These are phyloP conservation scores for Paramecium pentaurelia DNA, from an alignment of 73 alveolate species.

Conservation along the genomic window DNA sequence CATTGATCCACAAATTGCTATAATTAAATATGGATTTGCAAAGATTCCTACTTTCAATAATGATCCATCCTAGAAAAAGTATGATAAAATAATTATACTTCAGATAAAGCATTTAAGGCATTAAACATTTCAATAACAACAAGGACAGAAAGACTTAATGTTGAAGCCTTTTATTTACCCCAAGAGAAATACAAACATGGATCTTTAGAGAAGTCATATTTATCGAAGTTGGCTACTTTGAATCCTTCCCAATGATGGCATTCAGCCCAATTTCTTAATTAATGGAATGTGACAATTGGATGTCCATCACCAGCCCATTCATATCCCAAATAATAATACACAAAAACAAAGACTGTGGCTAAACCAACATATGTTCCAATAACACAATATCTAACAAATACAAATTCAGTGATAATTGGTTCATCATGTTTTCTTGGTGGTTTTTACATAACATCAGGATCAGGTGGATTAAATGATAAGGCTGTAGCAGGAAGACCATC, in stretches of 20 bases:
- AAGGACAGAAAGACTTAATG: conserved; percentile 84
- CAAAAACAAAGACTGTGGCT: conserved; percentile 90
- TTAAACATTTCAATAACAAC: conserved; percentile 96
- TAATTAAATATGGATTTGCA: conserved; percentile 70
- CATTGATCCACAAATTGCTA: conserved; percentile 79
- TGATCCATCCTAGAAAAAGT: conserved; percentile 69
- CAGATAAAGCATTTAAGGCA: conserved; percentile 95
- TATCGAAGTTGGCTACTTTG: conserved; percentile 64
- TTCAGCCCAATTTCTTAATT: conserved; percentile 66
- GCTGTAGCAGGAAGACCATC: conserved; percentile 99
- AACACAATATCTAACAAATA: conserved; percentile 70
- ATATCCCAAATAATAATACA: conserved; percentile 74
- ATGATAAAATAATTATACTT: conserved; percentile 29
- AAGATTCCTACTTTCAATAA: conserved; percentile 69
- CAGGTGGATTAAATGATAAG: conserved; percentile 98
- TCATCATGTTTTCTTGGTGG: conserved; percentile 91
- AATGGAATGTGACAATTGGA: conserved; percentile 41
- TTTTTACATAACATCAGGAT: conserved; percentile 90
- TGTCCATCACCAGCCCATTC: conserved; percentile 65
- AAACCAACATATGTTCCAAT: conserved; percentile 93
- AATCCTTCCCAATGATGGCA: conserved; percentile 83
- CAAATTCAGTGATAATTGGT: conserved; percentile 71
- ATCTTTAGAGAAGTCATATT: conserved; percentile 69
- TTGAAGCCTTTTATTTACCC: conserved; percentile 94
- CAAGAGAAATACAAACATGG: conserved; percentile 95